phyloP scores from a whole-genome alignment of 2,329 filamentous ascomycete species.

The Apiospora kogelbergensis region DNA sequence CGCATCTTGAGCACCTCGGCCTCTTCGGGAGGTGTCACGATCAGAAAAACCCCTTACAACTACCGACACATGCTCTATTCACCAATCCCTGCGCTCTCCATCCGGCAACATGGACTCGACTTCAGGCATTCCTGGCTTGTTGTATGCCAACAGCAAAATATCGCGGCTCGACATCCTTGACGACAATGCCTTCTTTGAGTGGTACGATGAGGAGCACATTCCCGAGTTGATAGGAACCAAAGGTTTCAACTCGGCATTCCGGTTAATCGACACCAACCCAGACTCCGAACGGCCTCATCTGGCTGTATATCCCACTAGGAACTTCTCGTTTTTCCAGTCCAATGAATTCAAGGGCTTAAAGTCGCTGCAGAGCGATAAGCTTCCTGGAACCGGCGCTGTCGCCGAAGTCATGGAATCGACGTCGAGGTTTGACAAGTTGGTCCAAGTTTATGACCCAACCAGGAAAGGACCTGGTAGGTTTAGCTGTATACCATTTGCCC shows the following conservation, averaged over 20 bases:
- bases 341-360: slow-evolving; percentile 34
- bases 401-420: slow-evolving; percentile 24
- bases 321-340: slow-evolving; percentile 33
- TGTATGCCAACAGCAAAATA: not conserved
- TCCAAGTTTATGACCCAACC: slow-evolving; percentile 23
- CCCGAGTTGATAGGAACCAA: slow-evolving; percentile 34
- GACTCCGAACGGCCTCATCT: slow-evolving; percentile 32
- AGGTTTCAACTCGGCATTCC: slow-evolving; percentile 33
- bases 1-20: not conserved
- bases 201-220: slow-evolving; percentile 41
- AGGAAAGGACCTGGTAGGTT: slow-evolving; percentile 21
- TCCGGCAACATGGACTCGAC: not conserved
- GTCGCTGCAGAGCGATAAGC: slow-evolving; percentile 28
- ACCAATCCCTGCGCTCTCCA: not conserved
- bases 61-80: not conserved
- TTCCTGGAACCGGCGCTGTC: slow-evolving; percentile 21
- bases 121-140: not conserved
- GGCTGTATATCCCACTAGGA: slow-evolving; percentile 35
- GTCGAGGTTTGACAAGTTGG: slow-evolving; percentile 22
- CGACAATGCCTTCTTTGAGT: slow-evolving; percentile 31
- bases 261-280: slow-evolving; percentile 30
- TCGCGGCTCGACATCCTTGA: slow-evolving; percentile 24
- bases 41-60: not conserved
- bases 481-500: not conserved
- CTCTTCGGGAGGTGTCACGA: not conserved